Evolutionary conservation across 2,329 filamentous ascomycete genomes (phyloP).

Genomic region (Pseudocercospora cruenta): DNA sequence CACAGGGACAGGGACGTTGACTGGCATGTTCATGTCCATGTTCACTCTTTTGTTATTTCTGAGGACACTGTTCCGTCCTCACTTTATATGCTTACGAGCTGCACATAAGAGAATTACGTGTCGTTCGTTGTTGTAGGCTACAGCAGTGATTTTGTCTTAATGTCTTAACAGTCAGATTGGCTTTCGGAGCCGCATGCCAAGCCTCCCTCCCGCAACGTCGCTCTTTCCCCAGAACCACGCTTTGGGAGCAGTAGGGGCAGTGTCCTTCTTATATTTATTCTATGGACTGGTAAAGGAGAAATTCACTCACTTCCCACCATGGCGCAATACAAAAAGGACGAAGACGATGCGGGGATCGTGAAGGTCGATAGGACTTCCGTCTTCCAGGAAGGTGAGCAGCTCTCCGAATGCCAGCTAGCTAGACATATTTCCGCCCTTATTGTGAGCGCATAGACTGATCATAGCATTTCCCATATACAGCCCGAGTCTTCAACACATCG

Average conservation of each 20-base stretch:
- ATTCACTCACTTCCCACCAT: slow-evolving; percentile 53
- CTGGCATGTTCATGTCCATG: slow-evolving; percentile 54
- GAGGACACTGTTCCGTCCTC: background rate
- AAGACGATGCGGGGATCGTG: slow-evolving; percentile 93
- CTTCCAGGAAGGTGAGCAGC: slow-evolving; percentile 87
- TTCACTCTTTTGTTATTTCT: slow-evolving; percentile 13
- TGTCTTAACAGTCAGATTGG: background rate
- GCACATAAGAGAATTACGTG: background rate
- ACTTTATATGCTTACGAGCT: background rate
- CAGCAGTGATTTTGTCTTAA: background rate
- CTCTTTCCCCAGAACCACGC: slow-evolving; percentile 7
- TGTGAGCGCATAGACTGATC: slow-evolving; percentile 20
- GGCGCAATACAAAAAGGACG: slow-evolving; percentile 99
- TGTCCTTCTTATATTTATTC: background rate
- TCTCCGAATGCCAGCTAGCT: slow-evolving; percentile 17
- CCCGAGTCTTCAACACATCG: slow-evolving; percentile 95
- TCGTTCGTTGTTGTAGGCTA: background rate
- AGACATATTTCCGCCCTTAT: slow-evolving; percentile 11
- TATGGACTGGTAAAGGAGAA: slow-evolving; percentile 1
- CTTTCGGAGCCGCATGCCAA: slow-evolving; percentile 5
- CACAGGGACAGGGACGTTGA: slow-evolving; percentile 85
- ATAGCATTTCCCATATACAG: slow-evolving; percentile 52
- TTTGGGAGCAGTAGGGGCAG: background rate
- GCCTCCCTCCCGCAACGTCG: slow-evolving; percentile 10
- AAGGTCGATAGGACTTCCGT: slow-evolving; percentile 97